Evolutionary conservation across 140 eudicot genomes (phyloP).

Genomic region (Stevia rebaudiana): DNA sequence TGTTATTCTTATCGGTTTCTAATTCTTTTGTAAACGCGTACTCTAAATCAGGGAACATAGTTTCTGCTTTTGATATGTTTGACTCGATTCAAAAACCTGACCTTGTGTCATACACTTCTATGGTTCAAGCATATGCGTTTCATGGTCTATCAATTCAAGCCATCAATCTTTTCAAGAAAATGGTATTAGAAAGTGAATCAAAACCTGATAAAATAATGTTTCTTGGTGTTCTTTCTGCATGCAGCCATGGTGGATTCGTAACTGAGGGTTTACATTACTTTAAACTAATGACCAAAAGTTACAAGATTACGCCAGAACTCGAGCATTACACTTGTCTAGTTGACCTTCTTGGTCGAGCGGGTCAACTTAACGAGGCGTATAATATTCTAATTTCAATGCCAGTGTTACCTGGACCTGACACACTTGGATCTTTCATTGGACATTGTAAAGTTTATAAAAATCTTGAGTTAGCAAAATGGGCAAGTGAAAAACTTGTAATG

Average conservation of each 20-base stretch:
- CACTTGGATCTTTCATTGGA: conserved; percentile 55
- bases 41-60: conserved; percentile 47
- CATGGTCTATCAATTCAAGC: conserved; percentile 49
- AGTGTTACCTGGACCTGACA: conserved; percentile 38
- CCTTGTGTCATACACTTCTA: conserved; percentile 52
- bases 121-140: conserved; percentile 53
- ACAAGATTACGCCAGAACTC: conserved; percentile 36
- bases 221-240: conserved; percentile 62
- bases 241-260: conserved; percentile 61
- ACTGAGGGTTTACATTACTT: conserved; percentile 51
- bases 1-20: conserved; percentile 35
- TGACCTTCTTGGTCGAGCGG: conserved; percentile 66
- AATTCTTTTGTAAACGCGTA: conserved; percentile 49
- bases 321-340: conserved; percentile 63
- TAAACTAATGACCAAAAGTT: conserved; percentile 35
- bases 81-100: conserved; percentile 41
- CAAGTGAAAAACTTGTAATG: conserved; percentile 38
- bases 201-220: conserved; percentile 53
- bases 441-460: conserved; percentile 52
- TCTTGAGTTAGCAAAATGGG: conserved; percentile 52
- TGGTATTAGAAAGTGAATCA: conserved; percentile 22
- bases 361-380: conserved; percentile 48
- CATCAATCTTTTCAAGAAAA: conserved; percentile 38
- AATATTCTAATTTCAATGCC: conserved; percentile 39
- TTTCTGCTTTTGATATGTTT: conserved; percentile 28